Conservation (phyloP, 2,329 filamentous ascomycete species). For the Tolypocladium sp. region DNA sequence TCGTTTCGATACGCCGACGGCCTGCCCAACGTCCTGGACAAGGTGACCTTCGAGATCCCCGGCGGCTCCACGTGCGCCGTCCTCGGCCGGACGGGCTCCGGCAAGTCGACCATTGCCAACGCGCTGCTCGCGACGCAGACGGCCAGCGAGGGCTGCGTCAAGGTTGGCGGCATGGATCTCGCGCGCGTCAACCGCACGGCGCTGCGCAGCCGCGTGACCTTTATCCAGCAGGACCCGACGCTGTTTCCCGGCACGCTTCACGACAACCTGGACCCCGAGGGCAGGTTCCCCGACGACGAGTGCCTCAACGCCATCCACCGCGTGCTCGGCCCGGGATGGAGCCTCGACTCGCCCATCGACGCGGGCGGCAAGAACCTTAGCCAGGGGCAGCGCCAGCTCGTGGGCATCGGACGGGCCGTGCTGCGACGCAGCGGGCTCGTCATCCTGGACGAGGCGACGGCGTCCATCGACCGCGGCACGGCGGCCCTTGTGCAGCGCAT, state of each 20-base stretch:
- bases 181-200: conserved; percentile 42
- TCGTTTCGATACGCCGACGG: conserved; percentile 73
- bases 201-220: conserved; percentile 49
- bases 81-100: conserved; percentile 76
- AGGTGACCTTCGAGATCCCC: conserved; percentile 65
- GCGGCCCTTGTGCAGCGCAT: conserved; percentile 49
- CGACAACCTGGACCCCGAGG: conserved; percentile 61
- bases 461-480: conserved; percentile 51
- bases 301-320: conserved; percentile 44
- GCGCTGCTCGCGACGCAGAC: conserved; percentile 48
- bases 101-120: conserved; percentile 69
- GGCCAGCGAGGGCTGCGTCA: conserved; percentile 40
- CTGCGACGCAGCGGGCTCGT: conserved; percentile 51
- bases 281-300: conserved; percentile 43
- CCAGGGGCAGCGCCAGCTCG: conserved; percentile 54
- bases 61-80: conserved; percentile 54
- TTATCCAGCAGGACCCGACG: conserved; percentile 56
- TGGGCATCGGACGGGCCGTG: conserved; percentile 51
- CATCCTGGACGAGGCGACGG: conserved; percentile 57
- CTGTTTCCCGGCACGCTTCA: conserved; percentile 50
- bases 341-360: conserved; percentile 42
- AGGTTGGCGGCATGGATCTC: conserved; percentile 45
- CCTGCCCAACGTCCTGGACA: conserved; percentile 61
- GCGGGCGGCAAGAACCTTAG: conserved; percentile 52
- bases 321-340: conserved; percentile 45